Evolutionary conservation across 352 stramenopile genomes (phyloP), one percentile per base, ranked within the genome.

Genomic region (Phytophthora litchii): DNA sequence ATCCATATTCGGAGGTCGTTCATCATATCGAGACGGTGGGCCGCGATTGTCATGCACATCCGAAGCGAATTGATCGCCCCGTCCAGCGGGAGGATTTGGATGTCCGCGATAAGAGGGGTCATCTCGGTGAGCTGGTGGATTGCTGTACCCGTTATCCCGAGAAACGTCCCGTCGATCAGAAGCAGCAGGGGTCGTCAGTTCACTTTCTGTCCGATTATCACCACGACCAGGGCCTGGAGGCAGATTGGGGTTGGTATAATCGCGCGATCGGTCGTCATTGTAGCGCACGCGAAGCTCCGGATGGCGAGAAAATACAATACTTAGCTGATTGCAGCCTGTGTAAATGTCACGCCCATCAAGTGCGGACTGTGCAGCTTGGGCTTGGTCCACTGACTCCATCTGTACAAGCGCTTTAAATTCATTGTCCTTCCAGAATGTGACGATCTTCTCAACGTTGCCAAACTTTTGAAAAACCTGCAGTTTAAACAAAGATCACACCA

Each of bases 291-390:
- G 73, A 27, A 94, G 71, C 50, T 91, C 80, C 1, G 73, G 54
- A 44, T 92, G 83, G 20, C 76, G 79, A 11, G 82, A 92, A 57
- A 92, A 92, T 13, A 87, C 77, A 40, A 94, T 89, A 53, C 75
- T 84, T 32, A 94, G 78, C 64, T 77, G 79, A 60, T 94, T 94
- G 67, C 85, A 94, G 40, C 85, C 85, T 20, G 85, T 92, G 79
- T 94, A 94, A 42, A 94, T 94, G 43, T 94, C 85, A 14, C 85
- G 82, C 9, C 85, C 85, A 54, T 94, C 77, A 3, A 94, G 78
- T 9, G 85, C 79, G 0, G 73, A 60, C 60, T 90, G 82, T 4
- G 85, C 85, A 1, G 85, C 80, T 35, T 86, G 71, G 5, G 85
- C 85, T 65, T 92, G 82, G 32, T 88, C 77, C 9, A 88, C 54